Conservation (phyloP, 1,139 yeast genomes). For the Hansenula anomala region DNA sequence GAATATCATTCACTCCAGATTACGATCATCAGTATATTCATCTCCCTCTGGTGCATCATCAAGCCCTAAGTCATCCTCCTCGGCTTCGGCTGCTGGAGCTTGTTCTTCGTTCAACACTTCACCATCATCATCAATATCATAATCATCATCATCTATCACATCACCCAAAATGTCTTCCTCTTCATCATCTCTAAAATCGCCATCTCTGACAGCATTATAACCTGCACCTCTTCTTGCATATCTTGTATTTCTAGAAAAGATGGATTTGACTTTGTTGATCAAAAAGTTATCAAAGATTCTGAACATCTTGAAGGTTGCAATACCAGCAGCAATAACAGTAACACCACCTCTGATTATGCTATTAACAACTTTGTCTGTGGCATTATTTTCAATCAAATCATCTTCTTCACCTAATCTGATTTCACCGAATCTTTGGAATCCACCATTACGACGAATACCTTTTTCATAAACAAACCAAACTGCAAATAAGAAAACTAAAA, state of each 20-base stretch:
- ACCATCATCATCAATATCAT: conserved; percentile 20
- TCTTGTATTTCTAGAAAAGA: conserved; percentile 15
- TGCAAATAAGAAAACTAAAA: conserved; percentile 49
- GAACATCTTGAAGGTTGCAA: conserved; percentile 38
- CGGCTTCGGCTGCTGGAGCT: conserved; percentile 9
- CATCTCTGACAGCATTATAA: conserved; percentile 12
- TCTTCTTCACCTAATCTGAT: conserved; percentile 81
- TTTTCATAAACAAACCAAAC: conserved; percentile 76
- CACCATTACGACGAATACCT: conserved; percentile 77
- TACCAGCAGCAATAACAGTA: conserved; percentile 37
- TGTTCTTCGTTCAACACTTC: conserved; percentile 5
- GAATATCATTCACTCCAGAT: conserved; percentile 8
- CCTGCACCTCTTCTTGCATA: conserved; percentile 18
- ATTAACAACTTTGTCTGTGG: conserved; percentile 61
- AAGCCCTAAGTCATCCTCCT: conserved; percentile 1
- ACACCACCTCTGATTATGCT: conserved; percentile 58
- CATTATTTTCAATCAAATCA: conserved; percentile 59
- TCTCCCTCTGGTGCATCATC: conserved; percentile 1
- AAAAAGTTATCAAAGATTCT: conserved; percentile 34
- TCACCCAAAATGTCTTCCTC: conserved; percentile 15
- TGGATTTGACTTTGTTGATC: conserved; percentile 28
- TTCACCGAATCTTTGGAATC: conserved; percentile 78
- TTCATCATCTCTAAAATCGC: conserved; percentile 18
- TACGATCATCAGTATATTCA: conserved; percentile 11
- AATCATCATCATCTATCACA: conserved; percentile 20